Base-by-base conservation (phyloP, 2,329 filamentous ascomycete genomes). In the Orbilia blumenaviensis region DNA sequence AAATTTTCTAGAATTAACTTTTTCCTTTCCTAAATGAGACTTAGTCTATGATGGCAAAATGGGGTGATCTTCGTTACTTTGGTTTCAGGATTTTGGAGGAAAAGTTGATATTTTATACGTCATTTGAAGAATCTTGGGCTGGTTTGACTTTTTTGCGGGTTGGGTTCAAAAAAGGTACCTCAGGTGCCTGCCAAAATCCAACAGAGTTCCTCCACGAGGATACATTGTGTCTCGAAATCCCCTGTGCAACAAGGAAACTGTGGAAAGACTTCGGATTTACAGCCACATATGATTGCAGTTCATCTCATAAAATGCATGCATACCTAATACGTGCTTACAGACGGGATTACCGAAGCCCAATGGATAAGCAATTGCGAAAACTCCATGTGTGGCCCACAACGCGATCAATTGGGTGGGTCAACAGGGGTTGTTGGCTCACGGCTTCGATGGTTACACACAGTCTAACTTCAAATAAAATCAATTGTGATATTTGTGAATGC, bases 1-100 rank as follows among this genome's bases (percentile, higher is more conserved):
- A 61, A 52, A 52, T 44, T 71, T 71, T 71, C 66, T 69, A 52
- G 66, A 71, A 71, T 38, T 63, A 32, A 56, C 25, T 68, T 71
- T 64, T 34, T 42, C 18, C 23, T 48, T 12, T 23, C 36, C 14
- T 29, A 6, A 61, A 44, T 44, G 23, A n/a, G 56, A 42, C 5
- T 61, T 46, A 56, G 52, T 36, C 16, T 18, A 6, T 42, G 32
- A 72, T 46, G 38, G 44, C 42, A 21, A 27, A 38, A 34, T 48
- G 25, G 23, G 29, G 29, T 61, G 67, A 66, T 58, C 27, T 38
- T 60, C 41, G 34, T 25, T 7, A 29, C 21, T 10, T 25, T 14
- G 23, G 58, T 58, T 72, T 64, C 56, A 61, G 16, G 21, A 58
- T 44, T 61, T 44, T 38, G 14, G 21, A 58, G 18, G n/a, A 8